phyloP scores from a whole-genome alignment of 495 filamentous ascomycete species.

The Aeminium ludgeri region DNA sequence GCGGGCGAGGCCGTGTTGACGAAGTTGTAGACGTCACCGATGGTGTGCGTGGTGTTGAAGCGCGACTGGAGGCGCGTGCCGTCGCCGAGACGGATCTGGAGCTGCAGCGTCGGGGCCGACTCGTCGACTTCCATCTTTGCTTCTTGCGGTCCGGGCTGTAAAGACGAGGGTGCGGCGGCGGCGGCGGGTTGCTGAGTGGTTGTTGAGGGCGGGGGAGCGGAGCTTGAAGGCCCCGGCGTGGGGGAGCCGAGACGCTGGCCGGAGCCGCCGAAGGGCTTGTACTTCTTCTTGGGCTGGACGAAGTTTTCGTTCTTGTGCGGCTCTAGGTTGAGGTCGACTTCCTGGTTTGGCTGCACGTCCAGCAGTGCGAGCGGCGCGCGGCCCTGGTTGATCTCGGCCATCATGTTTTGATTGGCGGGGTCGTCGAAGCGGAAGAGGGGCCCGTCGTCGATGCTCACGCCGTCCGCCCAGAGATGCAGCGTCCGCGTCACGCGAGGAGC shows the following conservation, averaged over 20 bases:
- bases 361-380: slow-evolving; percentile 76
- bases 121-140: slow-evolving; percentile 46
- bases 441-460: slow-evolving; percentile 90
- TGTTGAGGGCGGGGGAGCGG: slow-evolving; percentile 22
- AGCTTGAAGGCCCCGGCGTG: slow-evolving; percentile 44
- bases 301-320: slow-evolving; percentile 71
- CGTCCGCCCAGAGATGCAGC: slow-evolving; percentile 84
- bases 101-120: slow-evolving; percentile 55
- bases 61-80: slow-evolving; percentile 70
- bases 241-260: slow-evolving; percentile 87
- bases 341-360: slow-evolving; percentile 69
- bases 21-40: slow-evolving; percentile 82
- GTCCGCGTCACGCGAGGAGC: slow-evolving; percentile 43
- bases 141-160: slow-evolving; percentile 17
- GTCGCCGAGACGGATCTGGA: slow-evolving; percentile 83
- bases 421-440: slow-evolving; percentile 80
- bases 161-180: slow-evolving; percentile 21
- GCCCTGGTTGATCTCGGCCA: slow-evolving; percentile 72
- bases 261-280: slow-evolving; percentile 67
- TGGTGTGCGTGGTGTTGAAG: slow-evolving; percentile 83
- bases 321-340: slow-evolving; percentile 78
- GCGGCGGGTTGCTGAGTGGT: slow-evolving; percentile 20
- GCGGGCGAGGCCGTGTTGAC: slow-evolving; percentile 49
- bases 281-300: slow-evolving; percentile 61
- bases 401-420: slow-evolving; percentile 61